Base-by-base conservation (phyloP, 495 filamentous ascomycete genomes). In the Hyaloscypha finlandica region DNA sequence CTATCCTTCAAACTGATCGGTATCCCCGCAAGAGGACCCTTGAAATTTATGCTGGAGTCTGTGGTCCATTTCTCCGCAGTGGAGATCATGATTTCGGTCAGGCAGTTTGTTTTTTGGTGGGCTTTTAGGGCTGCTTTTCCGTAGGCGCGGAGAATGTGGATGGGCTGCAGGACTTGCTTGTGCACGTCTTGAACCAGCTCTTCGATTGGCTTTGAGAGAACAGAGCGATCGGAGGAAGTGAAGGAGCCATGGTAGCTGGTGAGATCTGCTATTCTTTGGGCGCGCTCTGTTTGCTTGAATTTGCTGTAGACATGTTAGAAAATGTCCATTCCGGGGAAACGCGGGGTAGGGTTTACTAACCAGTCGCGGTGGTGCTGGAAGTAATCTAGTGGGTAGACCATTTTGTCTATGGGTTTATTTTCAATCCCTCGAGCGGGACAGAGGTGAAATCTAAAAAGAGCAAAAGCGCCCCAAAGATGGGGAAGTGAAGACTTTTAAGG, bases 1-100 rank as follows among this genome's bases (percentile, higher is more conserved):
- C 91, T 90, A 74, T 99, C 94, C 74, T 98, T 99, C 65, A 99
- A 71, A 29, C 88, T 92, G 30, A 98, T 81, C 0, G 95, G 95
- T 65, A 98, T 91, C 19, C 95, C 95, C 0, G 94, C 95, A 39
- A 98, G 76, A 0, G 94, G 93, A 0, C 94, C 94, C 64, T 88
- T 84, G 14, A 93, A 78, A 70, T 97, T 92, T 59, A 96, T 81
- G 14, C 71, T 77, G 12, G 75, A 77, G 59, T 88, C 79, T 9
- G 76, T 67, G 8, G 88, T 78, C 92, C 92, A 97, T n/a, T 77
- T 70, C 75, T 96, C 92, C 0, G 94, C 93, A 55, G 87, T 88
- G 0, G 86, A 82, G 12, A 99, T 83, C 77, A 98, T 83, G 42
- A 98, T 81, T 80, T 99, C 95, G 0, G 95, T 99, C 5, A 97